Evolutionary conservation across 2,329 filamentous ascomycete species (phyloP), one percentile per base, ranked within the genome.

Genomic region (Proliferodiscus dingleyae): DNA sequence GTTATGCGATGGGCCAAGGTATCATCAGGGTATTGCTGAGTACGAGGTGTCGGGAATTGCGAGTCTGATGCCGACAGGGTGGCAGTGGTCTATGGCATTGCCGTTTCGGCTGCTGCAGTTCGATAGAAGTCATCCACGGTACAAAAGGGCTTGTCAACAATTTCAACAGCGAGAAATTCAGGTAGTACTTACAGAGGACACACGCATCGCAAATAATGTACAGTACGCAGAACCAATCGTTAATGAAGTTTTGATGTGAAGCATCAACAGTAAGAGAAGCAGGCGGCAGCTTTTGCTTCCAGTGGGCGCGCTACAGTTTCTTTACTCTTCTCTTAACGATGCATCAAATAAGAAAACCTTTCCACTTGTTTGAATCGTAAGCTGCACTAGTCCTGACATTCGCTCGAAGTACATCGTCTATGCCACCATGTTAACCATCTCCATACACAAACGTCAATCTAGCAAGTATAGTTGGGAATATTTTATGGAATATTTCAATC

Each of bases 111-210:
- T 33, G 30, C 30, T 33, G 30, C 30, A 33, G 15, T n/a, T 33
- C 30, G 30, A 33, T 33, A 33, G 30, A 33, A 33, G 30, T 33
- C 30, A 33, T 33, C n/a, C 30, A 33, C 30, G 30, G 30, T 33
- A 33, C 15, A 33, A 15, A 16, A 33, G 16, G 15, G 30, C 30
- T 16, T 33, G 30, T 33, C 30, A 33, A 33, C 3, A 33, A 33
- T 33, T 33, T 15, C 30, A 33, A 33, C 4, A 33, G 30, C 3
- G 30, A 33, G 30, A 11, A 33, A 33, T 15, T 11, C n/a, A 33
- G 30, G n/a, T 4, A 15, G 13, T 16, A 33, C 30, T 33, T 26
- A 15, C n/a, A 6, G 15, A 15, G 30, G 30, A 33, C 15, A 33
- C 16, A 33, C 15, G 30, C 30, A 33, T 33, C 16, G 30, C 30